Evolutionary conservation across 176 grass and related monocot genomes (phyloP).

Genomic region (Hordeum marinum): DNA sequence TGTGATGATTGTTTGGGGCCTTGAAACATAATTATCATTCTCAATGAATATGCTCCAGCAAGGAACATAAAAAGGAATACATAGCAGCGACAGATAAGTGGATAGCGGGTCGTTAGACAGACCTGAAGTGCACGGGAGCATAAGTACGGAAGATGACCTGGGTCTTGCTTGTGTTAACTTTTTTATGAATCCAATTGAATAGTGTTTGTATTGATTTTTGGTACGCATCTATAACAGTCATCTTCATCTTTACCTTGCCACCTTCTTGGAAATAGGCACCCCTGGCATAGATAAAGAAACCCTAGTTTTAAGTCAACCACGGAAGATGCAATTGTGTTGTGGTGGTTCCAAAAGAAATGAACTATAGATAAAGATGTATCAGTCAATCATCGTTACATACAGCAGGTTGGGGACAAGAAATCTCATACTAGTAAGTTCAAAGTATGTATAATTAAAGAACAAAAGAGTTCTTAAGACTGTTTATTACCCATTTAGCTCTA

Average conservation of each 20-base stretch:
- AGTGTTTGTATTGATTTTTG: constrained; percentile 60
- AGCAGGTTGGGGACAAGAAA: background rate
- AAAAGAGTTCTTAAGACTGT: background rate
- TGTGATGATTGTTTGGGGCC: background rate
- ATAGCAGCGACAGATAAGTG: background rate
- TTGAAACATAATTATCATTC: background rate
- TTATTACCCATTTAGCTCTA: constrained; percentile 2
- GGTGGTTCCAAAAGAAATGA: background rate
- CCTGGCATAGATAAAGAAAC: constrained; percentile 33
- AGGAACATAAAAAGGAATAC: background rate
- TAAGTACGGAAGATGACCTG: constrained; percentile 89
- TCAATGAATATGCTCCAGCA: constrained; percentile 13
- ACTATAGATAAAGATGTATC: background rate
- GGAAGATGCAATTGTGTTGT: constrained; percentile 2
- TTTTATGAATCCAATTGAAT: constrained; percentile 61
- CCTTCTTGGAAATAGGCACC: constrained; percentile 88
- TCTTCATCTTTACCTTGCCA: constrained; percentile 71
- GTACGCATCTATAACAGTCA: constrained; percentile 69
- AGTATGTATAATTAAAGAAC: background rate
- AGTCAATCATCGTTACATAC: background rate
- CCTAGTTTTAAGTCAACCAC: background rate
- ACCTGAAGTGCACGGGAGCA: constrained; percentile 99
- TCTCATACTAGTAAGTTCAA: background rate
- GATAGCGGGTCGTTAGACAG: background rate
- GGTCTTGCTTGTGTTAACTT: constrained; percentile 78